Base-by-base conservation (phyloP, 345 rosid species). In the Mangifera indica region DNA sequence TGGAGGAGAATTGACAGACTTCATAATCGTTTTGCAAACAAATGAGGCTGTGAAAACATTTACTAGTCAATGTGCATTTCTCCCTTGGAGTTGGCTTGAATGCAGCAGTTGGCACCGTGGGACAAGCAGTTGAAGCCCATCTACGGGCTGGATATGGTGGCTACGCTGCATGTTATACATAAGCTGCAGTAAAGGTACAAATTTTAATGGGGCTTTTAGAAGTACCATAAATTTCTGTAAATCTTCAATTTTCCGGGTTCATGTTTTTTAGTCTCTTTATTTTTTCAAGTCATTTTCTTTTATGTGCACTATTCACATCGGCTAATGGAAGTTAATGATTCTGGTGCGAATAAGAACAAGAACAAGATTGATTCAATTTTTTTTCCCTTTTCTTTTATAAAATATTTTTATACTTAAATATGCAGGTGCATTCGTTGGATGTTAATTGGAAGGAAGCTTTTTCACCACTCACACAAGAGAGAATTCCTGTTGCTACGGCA, bases 1-100 rank as follows among this genome's bases (percentile, higher is more conserved):
- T 48, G 99, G 99, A 69, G 97, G 98, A 75, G 97, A 95, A 84
- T 74, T 95, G 82, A 89, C 96, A n/a, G 98, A 95, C 81, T 95
- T 91, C 74, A 88, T 95, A 58, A 87, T 95, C 10, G 82, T 95
- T 63, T 72, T 95, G 80, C 88, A 97, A 84, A 95, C 96, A 42
- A 84, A 63, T 24, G 95, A 88, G 18, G 98, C 99, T 63, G 84
- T 95, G 63, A 85, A 70, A 77, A 91, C 98, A 67, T 95, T 95
- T 85, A 85, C 97, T 59, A 80, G 99, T 20, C n/a, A 85, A 84
- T 78, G 89, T 88, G 3, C 99, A 95, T 78, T 59, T 95, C 57
- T 89, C 96, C 5, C n/a, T 95, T 40, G 96, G 99, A 73, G 99
- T 96, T 77, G 98, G 97, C 79, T 63, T 89, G 80, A 95, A 96